Evolutionary conservation across 2,329 filamentous ascomycete genomes (phyloP), one percentile per base, ranked within the genome.

Genomic region (Hypoxylon rubiginosum): DNA sequence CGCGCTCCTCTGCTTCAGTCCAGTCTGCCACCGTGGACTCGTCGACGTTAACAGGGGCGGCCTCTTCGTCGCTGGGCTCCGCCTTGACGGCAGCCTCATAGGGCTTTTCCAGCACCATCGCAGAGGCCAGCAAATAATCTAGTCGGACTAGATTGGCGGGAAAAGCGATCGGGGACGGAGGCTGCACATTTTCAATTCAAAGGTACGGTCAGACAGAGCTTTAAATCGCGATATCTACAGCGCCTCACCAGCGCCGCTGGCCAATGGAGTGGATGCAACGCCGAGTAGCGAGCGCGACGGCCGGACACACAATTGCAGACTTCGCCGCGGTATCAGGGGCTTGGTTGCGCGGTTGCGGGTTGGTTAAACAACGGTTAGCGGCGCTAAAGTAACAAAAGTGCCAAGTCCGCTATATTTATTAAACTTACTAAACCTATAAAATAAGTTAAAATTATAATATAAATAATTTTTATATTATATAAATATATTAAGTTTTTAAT

Each of bases 1-100:
- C 68, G n/a, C 66, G 71, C 57, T 78, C 76, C 57, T 77, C 76
- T 2, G 57, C 73, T 4, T 64, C 67, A 4, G 72, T 74, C 76
- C 76, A 78, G 55, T 74, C 72, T n/a, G 59, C 70, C 21, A 64
- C 56, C 3, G 58, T 63, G 3, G 64, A 53, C 17, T 66, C 61
- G 15, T 71, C 68, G 19, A 72, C 61, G 36, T 68, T 68, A 7
- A 73, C 63, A 32, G 70, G 60, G 13, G 56, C 51, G 1, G 46
- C 56, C 11, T 69, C 66, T 19, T 66, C 64, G 51, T 69, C 70
- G 19, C 61, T 24, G 4, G 43, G 32, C 1, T 17, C 10, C 19
- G 48, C 57, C 17, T 48, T 32, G 11, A 55, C 24, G n/a, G 52
- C 56, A 3, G 63, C 15, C 7, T 66, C 63, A 39, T 64, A 17